These are phyloP conservation scores for Lepraria neglecta DNA, from an alignment of 495 filamentous ascomycete genomes.

Conservation along the genomic window DNA sequence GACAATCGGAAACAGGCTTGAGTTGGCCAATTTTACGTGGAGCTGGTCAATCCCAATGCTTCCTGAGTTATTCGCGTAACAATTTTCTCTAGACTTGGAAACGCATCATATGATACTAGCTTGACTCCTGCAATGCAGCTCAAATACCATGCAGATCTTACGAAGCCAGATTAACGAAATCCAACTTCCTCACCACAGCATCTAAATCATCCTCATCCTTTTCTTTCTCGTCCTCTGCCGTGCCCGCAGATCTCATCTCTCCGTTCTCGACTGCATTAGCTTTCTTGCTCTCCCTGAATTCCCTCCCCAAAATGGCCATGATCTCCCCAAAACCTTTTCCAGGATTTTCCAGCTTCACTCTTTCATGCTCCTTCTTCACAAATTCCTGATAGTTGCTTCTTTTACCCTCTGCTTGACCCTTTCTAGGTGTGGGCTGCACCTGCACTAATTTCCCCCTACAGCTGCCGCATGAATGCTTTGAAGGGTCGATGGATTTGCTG, in stretches of 20 bases:
- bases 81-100: background rate
- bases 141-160: background rate
- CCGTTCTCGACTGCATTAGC: background rate
- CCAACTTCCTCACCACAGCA: constrained; percentile 18
- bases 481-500: constrained; percentile 70
- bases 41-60: too few species aligned
- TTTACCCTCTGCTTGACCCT: constrained; percentile 26
- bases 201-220: constrained; percentile 37
- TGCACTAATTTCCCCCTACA: constrained; percentile 67
- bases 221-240: constrained; percentile 29
- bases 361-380: constrained; percentile 35
- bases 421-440: constrained; percentile 69
- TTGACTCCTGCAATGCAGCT: background rate
- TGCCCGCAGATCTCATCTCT: background rate
- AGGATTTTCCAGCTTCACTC: constrained; percentile 23
- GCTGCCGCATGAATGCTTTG: constrained; percentile 57
- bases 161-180: constrained; percentile 14
- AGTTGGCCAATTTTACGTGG: too few species aligned
- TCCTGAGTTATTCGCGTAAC: too few species aligned
- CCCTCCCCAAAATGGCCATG: constrained; percentile 26
- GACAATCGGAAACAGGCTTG: too few species aligned
- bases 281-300: constrained; percentile 24
- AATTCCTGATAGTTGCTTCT: constrained; percentile 58
- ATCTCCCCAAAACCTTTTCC: constrained; percentile 21
- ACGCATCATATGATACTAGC: background rate